Evolutionary conservation across 2,329 filamentous ascomycete species (phyloP), one percentile per base, ranked within the genome.

Genomic region (Lachnellula suecica): DNA sequence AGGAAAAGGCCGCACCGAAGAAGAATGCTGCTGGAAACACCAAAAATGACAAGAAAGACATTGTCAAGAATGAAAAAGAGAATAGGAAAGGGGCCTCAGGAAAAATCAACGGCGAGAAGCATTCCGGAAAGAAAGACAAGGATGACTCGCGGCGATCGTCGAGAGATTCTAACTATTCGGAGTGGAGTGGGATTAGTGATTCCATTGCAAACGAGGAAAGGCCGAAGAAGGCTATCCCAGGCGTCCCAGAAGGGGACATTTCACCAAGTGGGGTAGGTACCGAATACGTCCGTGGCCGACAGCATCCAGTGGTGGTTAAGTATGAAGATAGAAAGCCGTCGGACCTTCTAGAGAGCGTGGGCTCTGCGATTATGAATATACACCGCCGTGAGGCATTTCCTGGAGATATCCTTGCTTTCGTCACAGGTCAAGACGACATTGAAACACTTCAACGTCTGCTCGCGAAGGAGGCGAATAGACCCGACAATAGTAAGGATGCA

Each of bases 341-440:
- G 6, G 40, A 43, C 22, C 11, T 43, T 22, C 13, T 43, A 43
- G 90, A 96, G 59, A 82, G 87, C 3, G 82, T 95, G 2, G 75
- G 96, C 11, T 88, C 92, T 60, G 83, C 82, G 1, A 89, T 97
- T 17, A 89, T 96, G 66, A 85, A 91, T 62, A 87, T 97, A 13
- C 92, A 99, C 66, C 81, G 84, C 50, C 87, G 91, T 55, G 90
- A 97, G 61, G 89, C 92, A 0, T 78, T 96, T n/a, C 93, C 94
- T 0, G 94, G 95, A 23, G 94, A 97, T 66, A 88, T 99, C 7
- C 76, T 99, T 0, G 91, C 92, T 0, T 99, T 99, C 65, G 74
- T 99, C 11, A 91, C 89, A 0, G 94, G 94, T 0, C 92, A 97
- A 64, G 93, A 97, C 62, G 90, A 93, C 4, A 96, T 99, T 23